Evolutionary conservation across 169 alveolate species (phyloP), one percentile per base, ranked within the genome.

Genomic region (Cryptosporidium ubiquitum): DNA sequence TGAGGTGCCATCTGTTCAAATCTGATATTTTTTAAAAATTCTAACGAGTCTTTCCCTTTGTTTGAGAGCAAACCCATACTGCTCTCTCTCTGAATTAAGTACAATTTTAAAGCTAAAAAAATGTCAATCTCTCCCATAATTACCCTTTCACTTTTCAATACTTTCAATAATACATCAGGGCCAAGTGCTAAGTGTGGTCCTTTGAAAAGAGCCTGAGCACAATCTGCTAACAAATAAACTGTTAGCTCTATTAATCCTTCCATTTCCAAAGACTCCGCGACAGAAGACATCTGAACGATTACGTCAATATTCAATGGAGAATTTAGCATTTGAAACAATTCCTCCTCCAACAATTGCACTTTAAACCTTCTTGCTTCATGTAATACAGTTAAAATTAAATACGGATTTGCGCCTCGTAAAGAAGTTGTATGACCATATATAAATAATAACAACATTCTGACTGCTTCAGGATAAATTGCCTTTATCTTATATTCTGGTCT

Each of bases 1-100:
- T 64, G 55, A n/a, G 89, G 89, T 61, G 89, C 73, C 89, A 79
- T 79, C 61, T 79, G 89, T 40, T 79, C 89, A 79, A 79, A 79
- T 60, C 89, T 18, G 12, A 79, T 79, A 37, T 79, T 40, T 58
- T 79, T 79, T 6, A 42, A 79, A 79, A 61, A 79, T 16, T 79
- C 75, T 29, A 79, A 29, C 18, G 73, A 40, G 49, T 12, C 61
- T 44, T 44, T 64, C 6, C 39, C 61, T 44, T 42, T 61, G 23
- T 79, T 64, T 18, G 89, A 79, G 40, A 79, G 69, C 14, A 79
- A 23, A 14, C 79, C 89, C 1, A 61, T 40, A 18, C 89, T 79
- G 29, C 75, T 79, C 26, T 79, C 89, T 61, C 89, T 79, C 61
- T 79, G 89, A 20, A 79, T 5, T 44, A 79, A 58, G 26, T 79